phyloP scores from a whole-genome alignment of 2,329 filamentous ascomycete species.

The Trichoderma afroharzianum region DNA sequence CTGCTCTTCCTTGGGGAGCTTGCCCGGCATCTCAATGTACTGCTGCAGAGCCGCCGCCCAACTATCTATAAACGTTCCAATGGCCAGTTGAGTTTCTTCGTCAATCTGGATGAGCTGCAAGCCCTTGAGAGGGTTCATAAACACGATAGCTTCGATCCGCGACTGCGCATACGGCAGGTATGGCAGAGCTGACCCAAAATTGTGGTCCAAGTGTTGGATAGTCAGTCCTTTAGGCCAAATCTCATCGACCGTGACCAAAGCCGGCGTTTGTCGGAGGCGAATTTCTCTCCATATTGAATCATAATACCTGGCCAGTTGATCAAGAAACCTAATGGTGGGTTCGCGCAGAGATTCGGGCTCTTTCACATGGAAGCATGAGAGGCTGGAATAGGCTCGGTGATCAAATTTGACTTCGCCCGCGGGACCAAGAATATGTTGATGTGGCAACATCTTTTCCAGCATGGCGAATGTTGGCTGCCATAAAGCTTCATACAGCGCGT shows the following conservation, averaged over 20 bases:
- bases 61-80: background rate
- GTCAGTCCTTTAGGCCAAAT: constrained; percentile 8
- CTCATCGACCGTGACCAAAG: background rate
- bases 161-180: background rate
- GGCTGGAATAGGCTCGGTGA: background rate
- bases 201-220: background rate
- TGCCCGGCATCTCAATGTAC: background rate
- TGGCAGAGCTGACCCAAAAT: background rate
- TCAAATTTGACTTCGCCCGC: background rate
- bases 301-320: background rate
- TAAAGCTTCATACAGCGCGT: background rate
- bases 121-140: background rate
- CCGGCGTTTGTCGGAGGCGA: background rate
- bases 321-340: background rate
- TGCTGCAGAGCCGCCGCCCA: constrained; percentile 3
- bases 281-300: background rate
- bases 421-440: background rate
- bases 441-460: background rate
- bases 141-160: background rate
- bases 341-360: background rate
- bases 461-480: constrained; percentile 10
- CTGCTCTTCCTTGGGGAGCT: background rate
- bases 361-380: background rate
- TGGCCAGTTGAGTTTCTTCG: background rate
- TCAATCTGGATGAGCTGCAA: background rate